Evolutionary conservation across 2,329 filamentous ascomycete species (phyloP).

Genomic region (Curvularia lunata): DNA sequence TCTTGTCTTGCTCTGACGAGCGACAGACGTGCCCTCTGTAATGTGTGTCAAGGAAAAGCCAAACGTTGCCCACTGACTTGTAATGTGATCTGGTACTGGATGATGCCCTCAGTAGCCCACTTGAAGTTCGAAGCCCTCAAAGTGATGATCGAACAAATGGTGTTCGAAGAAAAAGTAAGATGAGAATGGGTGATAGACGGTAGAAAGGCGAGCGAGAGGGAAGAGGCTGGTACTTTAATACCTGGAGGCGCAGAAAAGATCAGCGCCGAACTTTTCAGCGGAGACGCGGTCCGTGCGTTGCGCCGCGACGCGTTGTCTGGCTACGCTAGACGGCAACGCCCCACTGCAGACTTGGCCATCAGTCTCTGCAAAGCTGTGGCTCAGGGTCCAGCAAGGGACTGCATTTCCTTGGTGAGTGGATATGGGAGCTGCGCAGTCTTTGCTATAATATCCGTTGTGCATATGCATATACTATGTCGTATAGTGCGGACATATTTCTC

Average conservation of each 20-base stretch:
- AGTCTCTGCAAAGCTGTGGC: constrained; percentile 1
- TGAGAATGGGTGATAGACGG: constrained; percentile 26
- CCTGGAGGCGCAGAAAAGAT: constrained; percentile 14
- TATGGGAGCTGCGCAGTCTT: background rate
- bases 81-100: constrained; percentile 41
- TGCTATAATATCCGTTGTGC: background rate
- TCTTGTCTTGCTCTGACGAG: constrained; percentile 46
- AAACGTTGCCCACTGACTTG: constrained; percentile 52
- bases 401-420: background rate
- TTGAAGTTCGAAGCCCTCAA: constrained; percentile 44
- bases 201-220: constrained; percentile 16
- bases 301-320: constrained; percentile 10
- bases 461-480: background rate
- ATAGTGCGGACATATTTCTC: background rate
- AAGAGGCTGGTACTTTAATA: constrained; percentile 26
- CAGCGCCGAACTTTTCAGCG: constrained; percentile 24
- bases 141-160: constrained; percentile 28
- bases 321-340: constrained; percentile 10
- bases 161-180: constrained; percentile 30
- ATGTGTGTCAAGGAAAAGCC: constrained; percentile 50
- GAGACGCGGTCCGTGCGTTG: constrained; percentile 8
- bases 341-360: constrained; percentile 8
- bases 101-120: constrained; percentile 45
- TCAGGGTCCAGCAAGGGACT: constrained; percentile 6
- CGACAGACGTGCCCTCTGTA: constrained; percentile 45